These are phyloP conservation scores for Suhomyces faveliae DNA, from an alignment of 805 yeast genomes.

Conservation along the genomic window DNA sequence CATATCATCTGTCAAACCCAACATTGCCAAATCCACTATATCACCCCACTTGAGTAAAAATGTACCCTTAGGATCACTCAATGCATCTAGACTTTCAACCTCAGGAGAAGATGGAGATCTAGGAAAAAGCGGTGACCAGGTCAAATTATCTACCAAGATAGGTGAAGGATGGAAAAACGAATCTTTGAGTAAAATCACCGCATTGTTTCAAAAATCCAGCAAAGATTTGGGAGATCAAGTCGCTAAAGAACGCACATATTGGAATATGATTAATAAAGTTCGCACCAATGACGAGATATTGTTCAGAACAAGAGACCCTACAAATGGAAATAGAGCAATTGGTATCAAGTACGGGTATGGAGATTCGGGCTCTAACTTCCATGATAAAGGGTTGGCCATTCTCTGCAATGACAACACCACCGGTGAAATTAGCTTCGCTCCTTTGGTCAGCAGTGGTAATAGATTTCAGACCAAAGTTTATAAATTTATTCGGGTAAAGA, in stretches of 20 bases:
- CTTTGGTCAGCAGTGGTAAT: constrained; percentile 27
- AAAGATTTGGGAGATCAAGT: constrained; percentile 53
- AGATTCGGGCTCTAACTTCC: constrained; percentile 81
- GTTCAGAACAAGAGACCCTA: constrained; percentile 61
- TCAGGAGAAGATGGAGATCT: constrained; percentile 19
- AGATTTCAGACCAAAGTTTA: constrained; percentile 35
- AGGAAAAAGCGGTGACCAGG: constrained; percentile 17
- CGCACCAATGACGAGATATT: constrained; percentile 55
- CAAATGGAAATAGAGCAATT: constrained; percentile 47
- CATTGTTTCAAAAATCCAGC: constrained; percentile 51
- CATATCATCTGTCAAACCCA: constrained; percentile 77
- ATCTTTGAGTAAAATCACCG: constrained; percentile 57
- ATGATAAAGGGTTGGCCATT: constrained; percentile 74
- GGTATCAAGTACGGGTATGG: constrained; percentile 90
- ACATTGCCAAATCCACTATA: constrained; percentile 83
- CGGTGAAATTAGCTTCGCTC: constrained; percentile 35
- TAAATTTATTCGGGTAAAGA: constrained; percentile 57
- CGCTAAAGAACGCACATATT: constrained; percentile 61
- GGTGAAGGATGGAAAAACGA: constrained; percentile 85
- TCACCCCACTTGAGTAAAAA: constrained; percentile 76
- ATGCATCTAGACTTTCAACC: constrained; percentile 40
- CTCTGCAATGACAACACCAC: constrained; percentile 47
- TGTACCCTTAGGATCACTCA: constrained; percentile 74
- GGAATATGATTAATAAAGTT: constrained; percentile 54
- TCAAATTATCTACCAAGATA: constrained; percentile 35